Evolutionary conservation across 2,329 filamentous ascomycete genomes (phyloP), one percentile per base, ranked within the genome.

Genomic region (Hymenoscyphus fraxineus): DNA sequence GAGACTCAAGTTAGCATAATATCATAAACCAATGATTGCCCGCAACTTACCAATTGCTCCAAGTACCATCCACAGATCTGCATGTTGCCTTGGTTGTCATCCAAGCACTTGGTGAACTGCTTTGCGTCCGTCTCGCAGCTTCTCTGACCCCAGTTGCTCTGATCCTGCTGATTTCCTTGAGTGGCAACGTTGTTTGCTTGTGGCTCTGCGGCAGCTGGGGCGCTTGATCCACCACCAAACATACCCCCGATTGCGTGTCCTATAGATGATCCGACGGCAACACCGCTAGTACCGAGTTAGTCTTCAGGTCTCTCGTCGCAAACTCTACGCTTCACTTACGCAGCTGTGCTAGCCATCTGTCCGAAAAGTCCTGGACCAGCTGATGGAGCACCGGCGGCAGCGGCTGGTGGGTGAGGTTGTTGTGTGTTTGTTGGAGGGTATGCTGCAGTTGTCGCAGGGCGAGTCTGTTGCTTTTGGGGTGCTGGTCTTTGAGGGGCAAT

Each of bases 51-150:
- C 79, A 99, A 84, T 85, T 99, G 94, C 78, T 99, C 95, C 73
- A 99, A 82, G 79, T 99, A 99, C 93, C 94, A 99, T 71, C 91
- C 90, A 82, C 95, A 99, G 76, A 97, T 96, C 76, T 90, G 89
- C 89, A 99, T 88, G 80, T 95, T 93, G 72, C 95, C 95, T 76
- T 88, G 82, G 79, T 99, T 90, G 76, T 98, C 91, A 78, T 98
- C 93, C 89, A 99, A 90, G 85, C 95, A 99, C 82, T 89, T 90
- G 74, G 92, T 93, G 84, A 99, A 98, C 80, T 85, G 87, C 79
- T 88, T 87, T 62, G 93, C 88, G 72, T 95, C 92, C 62, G 83
- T 86, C 69, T 87, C 87, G 81, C 95, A 99, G 77, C 90, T 90
- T 78, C 80, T 83, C 75, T 79, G 78, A 75, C 80, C 82, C 78